Percentiles rank a stretch among this genome's conserved stretches.
Conservation (phyloP, 352 stramenopile genomes). For the Achlya hypogyna region DNA sequence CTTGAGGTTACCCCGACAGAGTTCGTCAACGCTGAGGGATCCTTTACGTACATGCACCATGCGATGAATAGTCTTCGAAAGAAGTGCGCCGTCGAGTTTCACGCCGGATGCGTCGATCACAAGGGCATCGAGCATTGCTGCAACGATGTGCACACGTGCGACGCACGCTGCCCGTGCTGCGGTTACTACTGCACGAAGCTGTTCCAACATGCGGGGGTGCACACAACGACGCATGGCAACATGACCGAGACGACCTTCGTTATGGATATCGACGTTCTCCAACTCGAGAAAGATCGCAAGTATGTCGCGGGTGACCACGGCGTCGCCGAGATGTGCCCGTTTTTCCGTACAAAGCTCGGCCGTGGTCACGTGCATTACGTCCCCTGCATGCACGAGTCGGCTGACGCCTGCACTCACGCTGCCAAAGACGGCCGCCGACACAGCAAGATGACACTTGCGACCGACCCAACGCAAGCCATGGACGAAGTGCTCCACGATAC, state of each 20-base stretch:
- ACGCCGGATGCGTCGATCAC: slow-evolving; percentile 36
- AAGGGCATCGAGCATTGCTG: slow-evolving; percentile 37
- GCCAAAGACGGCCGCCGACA: slow-evolving; percentile 50
- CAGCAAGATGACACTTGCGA: slow-evolving; percentile 42
- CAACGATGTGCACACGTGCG: slow-evolving; percentile 48
- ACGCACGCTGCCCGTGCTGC: slow-evolving; percentile 58
- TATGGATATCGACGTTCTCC: slow-evolving; percentile 62
- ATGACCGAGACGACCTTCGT: slow-evolving; percentile 72
- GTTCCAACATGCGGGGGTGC: slow-evolving; percentile 34
- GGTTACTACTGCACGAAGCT: slow-evolving; percentile 67
- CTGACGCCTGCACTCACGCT: slow-evolving; percentile 34
- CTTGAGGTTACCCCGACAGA: slow-evolving; percentile 48
- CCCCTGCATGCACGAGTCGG: slow-evolving; percentile 37
- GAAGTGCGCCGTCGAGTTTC: slow-evolving; percentile 39
- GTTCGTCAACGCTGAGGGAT: slow-evolving; percentile 43
- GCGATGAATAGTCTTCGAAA: slow-evolving; percentile 71
- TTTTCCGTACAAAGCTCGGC: slow-evolving; percentile 76
- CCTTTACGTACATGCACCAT: slow-evolving; percentile 60
- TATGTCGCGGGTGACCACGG: slow-evolving; percentile 54
- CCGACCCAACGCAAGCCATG: slow-evolving; percentile 37
- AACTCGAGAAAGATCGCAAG: slow-evolving; percentile 54
- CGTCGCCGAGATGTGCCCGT: slow-evolving; percentile 69
- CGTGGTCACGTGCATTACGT: slow-evolving; percentile 68
- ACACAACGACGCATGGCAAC: slow-evolving; percentile 66
- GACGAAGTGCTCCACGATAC: slow-evolving; percentile 68